Evolutionary conservation across 768 basidiomycete species (phyloP), one percentile per base, ranked within the genome.

Genomic region (Cystobasidium ongulense): DNA sequence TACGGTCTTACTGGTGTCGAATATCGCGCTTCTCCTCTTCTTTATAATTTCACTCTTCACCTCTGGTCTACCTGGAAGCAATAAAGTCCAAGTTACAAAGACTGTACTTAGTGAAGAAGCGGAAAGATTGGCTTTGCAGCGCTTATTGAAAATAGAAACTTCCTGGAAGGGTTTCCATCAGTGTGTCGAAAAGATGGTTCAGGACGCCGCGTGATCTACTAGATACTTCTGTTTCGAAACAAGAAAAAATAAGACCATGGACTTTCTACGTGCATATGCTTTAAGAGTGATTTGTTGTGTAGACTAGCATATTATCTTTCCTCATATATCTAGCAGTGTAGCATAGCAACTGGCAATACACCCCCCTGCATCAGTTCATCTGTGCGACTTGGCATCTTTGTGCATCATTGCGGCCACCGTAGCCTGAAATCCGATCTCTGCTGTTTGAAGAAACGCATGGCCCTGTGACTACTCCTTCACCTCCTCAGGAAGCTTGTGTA

Each of bases 401-500:
- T n/a, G n/a, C n/a, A n/a, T n/a, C n/a, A n/a, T n/a, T n/a, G n/a
- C n/a, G n/a, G n/a, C n/a, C n/a, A n/a, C n/a, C n/a, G n/a, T n/a
- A n/a, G n/a, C n/a, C n/a, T n/a, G n/a, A n/a, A 46, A n/a, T 46
- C 43, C n/a, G 13, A 46, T 46, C 43, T 59, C 57, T 29, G 25
- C 29, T 59, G 23, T 23, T n/a, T 54, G n/a, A 8, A 7, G 8
- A 23, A 15, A 8, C 57, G 33, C 57, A 15, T 5, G 11, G 23
- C 4, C 31, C 2, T 5, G 10, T 50, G 27, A 67, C 21, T 4
- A 46, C 36, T 71, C 68, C 35, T 71, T 71, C 5, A 71, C 68
- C 35, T 71, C 68, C 27, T 71, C 52, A 5, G 68, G 68, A 10
- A 78, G 65, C 65, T 73, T 74, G 38, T 64, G 46, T 36, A 75